A percentile compares a stretch with the other conserved stretches of the same genome.
Evolutionary conservation across 2,329 filamentous ascomycete species (phyloP).

Genomic region (Fusarium guadeloupense): DNA sequence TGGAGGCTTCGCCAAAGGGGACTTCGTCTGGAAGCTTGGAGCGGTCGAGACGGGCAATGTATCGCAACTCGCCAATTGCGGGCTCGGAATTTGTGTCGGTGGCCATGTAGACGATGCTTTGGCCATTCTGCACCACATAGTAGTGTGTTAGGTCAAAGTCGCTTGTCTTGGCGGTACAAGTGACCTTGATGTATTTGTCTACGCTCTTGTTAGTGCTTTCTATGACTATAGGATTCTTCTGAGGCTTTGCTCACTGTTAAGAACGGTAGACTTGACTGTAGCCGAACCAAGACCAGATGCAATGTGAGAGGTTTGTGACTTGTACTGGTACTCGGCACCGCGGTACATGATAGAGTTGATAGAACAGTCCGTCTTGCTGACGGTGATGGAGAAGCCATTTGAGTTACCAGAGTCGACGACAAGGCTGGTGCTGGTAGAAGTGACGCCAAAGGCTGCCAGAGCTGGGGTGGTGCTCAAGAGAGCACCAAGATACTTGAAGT

Average conservation of each 20-base stretch:
- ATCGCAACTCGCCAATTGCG: constrained; percentile 68
- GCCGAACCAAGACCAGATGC: constrained; percentile 58
- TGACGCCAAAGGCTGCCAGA: constrained; percentile 55
- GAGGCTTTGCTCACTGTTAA: constrained; percentile 40
- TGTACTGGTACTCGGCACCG: constrained; percentile 67
- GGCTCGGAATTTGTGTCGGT: constrained; percentile 69
- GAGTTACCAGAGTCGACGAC: constrained; percentile 58
- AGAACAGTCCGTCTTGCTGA: constrained; percentile 65
- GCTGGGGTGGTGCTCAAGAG: constrained; percentile 44
- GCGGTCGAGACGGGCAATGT: constrained; percentile 68
- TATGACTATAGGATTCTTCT: neutral
- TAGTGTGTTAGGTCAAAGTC: constrained; percentile 65
- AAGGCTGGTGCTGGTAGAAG: constrained; percentile 53
- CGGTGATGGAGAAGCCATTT: constrained; percentile 61
- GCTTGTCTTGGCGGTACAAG: constrained; percentile 63
- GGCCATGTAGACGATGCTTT: constrained; percentile 67
- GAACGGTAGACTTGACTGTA: constrained; percentile 60
- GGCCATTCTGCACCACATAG: constrained; percentile 68
- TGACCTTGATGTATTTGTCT: constrained; percentile 66
- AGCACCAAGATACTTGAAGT: constrained; percentile 40
- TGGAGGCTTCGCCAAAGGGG: constrained; percentile 64
- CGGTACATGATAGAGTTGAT: constrained; percentile 71
- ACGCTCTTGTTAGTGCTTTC: neutral
- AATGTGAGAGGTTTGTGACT: constrained; percentile 49
- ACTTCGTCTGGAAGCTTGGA: constrained; percentile 60